These are phyloP conservation scores for Lupinus albus DNA, from an alignment of 306 rosid species.

Conservation along the genomic window DNA sequence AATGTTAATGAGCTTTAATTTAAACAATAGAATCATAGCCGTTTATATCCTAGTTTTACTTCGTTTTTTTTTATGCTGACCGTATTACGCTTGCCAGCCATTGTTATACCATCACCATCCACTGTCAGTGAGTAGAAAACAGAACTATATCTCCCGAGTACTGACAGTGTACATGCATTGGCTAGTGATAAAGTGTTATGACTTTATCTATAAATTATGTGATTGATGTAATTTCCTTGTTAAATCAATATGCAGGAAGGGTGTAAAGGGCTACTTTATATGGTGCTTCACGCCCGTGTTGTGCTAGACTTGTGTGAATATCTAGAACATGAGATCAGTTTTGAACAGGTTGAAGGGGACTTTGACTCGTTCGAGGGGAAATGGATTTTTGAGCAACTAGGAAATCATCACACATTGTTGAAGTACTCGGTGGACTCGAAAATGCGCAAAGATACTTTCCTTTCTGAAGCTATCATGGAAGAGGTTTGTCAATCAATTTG, in stretches of 20 bases:
- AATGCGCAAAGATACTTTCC: slow-evolving; percentile 90
- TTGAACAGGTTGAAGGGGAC: slow-evolving; percentile 96
- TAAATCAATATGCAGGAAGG: slow-evolving; percentile 73
- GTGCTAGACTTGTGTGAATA: slow-evolving; percentile 82
- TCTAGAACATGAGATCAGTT: slow-evolving; percentile 82
- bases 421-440: slow-evolving; percentile 94
- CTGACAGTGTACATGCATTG: background rate
- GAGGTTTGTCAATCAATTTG: slow-evolving; percentile 55
- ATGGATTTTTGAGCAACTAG: slow-evolving; percentile 94
- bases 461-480: slow-evolving; percentile 95
- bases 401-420: slow-evolving; percentile 86
- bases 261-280: slow-evolving; percentile 91
- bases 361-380: slow-evolving; percentile 86
- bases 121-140: background rate
- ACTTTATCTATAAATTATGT: background rate
- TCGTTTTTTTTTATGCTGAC: background rate
- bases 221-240: slow-evolving; percentile 14
- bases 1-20: slow-evolving; percentile 13
- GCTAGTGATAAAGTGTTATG: slow-evolving; percentile 5
- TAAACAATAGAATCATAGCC: slow-evolving; percentile 17
- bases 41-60: slow-evolving; percentile 8
- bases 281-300: slow-evolving; percentile 99
- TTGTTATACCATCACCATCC: background rate
- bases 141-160: slow-evolving; percentile 9
- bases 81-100: too few species aligned